These are phyloP conservation scores for Hyphopichia buzzinii DNA, from an alignment of 1,139 yeast species.

Conservation along the genomic window DNA sequence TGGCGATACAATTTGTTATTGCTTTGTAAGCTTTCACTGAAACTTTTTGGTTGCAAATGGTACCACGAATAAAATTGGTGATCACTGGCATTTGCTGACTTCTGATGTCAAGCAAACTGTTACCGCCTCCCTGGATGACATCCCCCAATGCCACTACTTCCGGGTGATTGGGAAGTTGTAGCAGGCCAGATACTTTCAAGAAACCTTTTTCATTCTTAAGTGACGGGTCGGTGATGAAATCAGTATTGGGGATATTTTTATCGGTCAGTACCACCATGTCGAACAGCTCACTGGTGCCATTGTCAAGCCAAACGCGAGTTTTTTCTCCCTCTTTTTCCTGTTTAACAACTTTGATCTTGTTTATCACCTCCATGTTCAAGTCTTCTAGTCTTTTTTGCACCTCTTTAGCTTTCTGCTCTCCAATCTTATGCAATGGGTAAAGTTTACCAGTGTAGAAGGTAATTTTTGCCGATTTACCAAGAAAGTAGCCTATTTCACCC, in stretches of 20 bases:
- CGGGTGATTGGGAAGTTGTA: constrained; percentile 20
- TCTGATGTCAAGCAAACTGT: constrained; percentile 24
- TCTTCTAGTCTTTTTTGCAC: constrained; percentile 20
- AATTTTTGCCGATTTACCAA: constrained; percentile 13
- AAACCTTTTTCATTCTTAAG: constrained; percentile 19
- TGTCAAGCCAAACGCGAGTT: constrained; percentile 11
- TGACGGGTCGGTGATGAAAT: constrained; percentile 10
- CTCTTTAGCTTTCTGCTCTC: constrained; percentile 11
- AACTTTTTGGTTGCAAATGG: constrained; percentile 14
- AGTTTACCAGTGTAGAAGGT: constrained; percentile 26
- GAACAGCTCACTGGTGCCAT: constrained; percentile 17
- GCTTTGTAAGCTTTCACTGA: constrained; percentile 13
- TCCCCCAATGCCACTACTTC: constrained; percentile 36
- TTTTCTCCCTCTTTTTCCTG: constrained; percentile 4
- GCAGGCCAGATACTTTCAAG: constrained; percentile 23
- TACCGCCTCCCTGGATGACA: constrained; percentile 20
- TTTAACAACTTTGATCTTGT: constrained; percentile 12
- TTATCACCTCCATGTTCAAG: constrained; percentile 26
- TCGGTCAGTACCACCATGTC: constrained; percentile 32
- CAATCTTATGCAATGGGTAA: constrained; percentile 20
- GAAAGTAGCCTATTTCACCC: constrained; percentile 30
- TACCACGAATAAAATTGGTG: constrained; percentile 10
- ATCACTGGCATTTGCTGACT: constrained; percentile 21
- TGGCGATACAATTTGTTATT: constrained; percentile 13
- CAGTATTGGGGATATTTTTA: constrained; percentile 15